Base-by-base conservation (phyloP, 495 filamentous ascomycete genomes). In the Pseudotulostoma volvatum region DNA sequence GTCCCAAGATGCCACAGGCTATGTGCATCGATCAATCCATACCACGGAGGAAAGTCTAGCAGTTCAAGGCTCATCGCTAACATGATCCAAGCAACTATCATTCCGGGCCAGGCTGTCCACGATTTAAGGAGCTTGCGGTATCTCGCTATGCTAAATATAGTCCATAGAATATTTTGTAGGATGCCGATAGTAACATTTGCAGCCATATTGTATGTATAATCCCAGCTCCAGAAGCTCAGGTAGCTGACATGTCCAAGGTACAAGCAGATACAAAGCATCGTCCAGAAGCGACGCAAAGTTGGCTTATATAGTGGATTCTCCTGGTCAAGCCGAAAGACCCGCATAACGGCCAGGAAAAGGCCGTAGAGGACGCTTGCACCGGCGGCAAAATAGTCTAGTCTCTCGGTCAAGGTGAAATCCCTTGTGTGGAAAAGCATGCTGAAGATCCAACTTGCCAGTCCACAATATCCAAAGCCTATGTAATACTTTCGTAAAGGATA, bases 201-300 rank as follows among this genome's bases (percentile, higher is more conserved):
- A 1, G 76, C 73, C 87, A 96, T 97, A 49, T 97, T 97, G 61
- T 97, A 97, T 2, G 76, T 77, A 52, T 97, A 97, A 53, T 95
- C 81, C 84, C 90, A 97, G 18, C 66, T 66, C 71, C 82, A 79
- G 43, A 84, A 72, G 48, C 73, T 82, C 34, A 97, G 69, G 54
- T 94, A 97, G 41, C 65, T 70, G 37, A 92, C 79, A 51, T 97
- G 90, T 19, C 70, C 60, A 9, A 64, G 61, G 57, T 90, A 97
- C 30, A 93, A 56, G 2, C 58, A 37, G 17, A 76, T 51, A 50
- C 90, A 96, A 7, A 79, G 43, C 2, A 60, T 51, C 3, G 83
- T 85, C 90, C 85, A 94, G 3, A 71, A 37, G 0, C 79, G 67
- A 41, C 92, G 62, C 25, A 79, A 34, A 7, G 66, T 74, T 33